These are phyloP conservation scores for Stephanodiscus triporus DNA, from an alignment of 108 stramenopile genomes.

Conservation along the genomic window DNA sequence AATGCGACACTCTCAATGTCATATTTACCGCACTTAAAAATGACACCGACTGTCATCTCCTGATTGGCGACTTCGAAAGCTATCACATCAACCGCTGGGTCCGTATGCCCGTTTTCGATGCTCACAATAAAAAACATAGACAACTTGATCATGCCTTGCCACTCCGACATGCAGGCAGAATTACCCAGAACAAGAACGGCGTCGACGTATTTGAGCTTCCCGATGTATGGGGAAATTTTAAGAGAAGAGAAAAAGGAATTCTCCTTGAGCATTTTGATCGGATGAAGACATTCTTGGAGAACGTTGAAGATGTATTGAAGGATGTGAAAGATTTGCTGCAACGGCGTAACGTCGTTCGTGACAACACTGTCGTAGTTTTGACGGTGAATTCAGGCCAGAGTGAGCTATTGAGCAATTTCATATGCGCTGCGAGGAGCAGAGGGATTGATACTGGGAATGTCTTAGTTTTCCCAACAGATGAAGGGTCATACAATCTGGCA, in stretches of 20 bases:
- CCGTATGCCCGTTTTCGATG: conserved; percentile 30
- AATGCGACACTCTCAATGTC: conserved; percentile 45
- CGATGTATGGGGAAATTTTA: conserved; percentile 23
- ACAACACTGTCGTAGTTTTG: conserved; percentile 80
- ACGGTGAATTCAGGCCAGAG: conserved; percentile 80
- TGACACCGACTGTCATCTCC: conserved; percentile 27
- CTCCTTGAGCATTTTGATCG: conserved; percentile 45
- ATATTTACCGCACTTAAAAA: conserved; percentile 28
- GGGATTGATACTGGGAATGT: conserved; percentile 45
- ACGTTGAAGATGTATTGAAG: conserved; percentile 38
- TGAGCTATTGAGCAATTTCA: conserved; percentile 80
- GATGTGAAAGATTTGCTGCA: conserved; percentile 31
- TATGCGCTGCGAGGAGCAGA: conserved; percentile 66
- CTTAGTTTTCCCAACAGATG: conserved; percentile 51
- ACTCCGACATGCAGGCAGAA: conserved; percentile 42
- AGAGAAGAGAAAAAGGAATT: conserved; percentile 27
- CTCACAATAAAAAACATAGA: conserved; percentile 20
- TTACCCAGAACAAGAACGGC: conserved; percentile 35
- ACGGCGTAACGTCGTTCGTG: conserved; percentile 28
- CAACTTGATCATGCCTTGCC: conserved; percentile 27
- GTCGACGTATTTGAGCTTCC: conserved; percentile 37
- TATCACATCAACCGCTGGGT: conserved; percentile 57
- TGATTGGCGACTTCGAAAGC: conserved; percentile 44
- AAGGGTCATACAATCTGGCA: conserved; percentile 29
- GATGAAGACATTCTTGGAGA: conserved; percentile 39